Percentiles rank a stretch among this genome's conserved stretches.
Evolutionary conservation across 2,329 filamentous ascomycete species (phyloP).

Genomic region (Sclerotinia glacialis): DNA sequence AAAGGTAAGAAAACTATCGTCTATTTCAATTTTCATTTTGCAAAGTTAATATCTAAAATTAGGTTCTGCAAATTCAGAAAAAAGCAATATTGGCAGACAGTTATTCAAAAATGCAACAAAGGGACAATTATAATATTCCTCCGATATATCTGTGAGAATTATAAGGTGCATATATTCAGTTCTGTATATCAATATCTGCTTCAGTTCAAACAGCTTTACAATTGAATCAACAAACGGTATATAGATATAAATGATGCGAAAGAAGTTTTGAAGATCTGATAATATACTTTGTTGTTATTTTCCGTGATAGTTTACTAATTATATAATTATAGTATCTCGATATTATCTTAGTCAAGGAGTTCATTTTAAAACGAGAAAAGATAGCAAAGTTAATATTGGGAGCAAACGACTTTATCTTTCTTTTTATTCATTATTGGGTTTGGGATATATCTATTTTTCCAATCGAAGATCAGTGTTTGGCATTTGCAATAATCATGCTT

Average conservation of each 20-base stretch:
- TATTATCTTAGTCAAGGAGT: slow-evolving; percentile 18
- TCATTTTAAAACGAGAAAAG: slow-evolving; percentile 24
- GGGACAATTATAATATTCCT: too few relatives aligned
- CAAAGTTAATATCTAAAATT: too few relatives aligned
- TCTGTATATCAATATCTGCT: slow-evolving; percentile 31
- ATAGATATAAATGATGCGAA: slow-evolving; percentile 28
- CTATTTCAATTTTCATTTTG: too few relatives aligned
- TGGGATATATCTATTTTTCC: slow-evolving; percentile 12
- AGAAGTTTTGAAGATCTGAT: slow-evolving; percentile 23
- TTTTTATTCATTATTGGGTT: slow-evolving; percentile 18
- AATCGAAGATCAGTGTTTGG: slow-evolving; percentile 1
- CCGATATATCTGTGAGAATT: too few relatives aligned
- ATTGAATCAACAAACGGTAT: slow-evolving; percentile 24
- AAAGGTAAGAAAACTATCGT: too few relatives aligned
- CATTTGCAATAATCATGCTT: not conserved
- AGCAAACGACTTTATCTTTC: slow-evolving; percentile 25
- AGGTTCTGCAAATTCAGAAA: too few relatives aligned
- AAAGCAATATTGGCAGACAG: too few relatives aligned
- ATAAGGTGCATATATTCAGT: slow-evolving; percentile 21
- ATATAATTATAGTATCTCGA: slow-evolving; percentile 22
- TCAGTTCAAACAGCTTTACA: slow-evolving; percentile 33
- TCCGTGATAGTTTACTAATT: slow-evolving; percentile 8
- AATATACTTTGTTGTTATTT: not conserved
- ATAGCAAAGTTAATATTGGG: slow-evolving; percentile 26
- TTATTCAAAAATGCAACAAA: too few relatives aligned